Evolutionary conservation across 2,329 filamentous ascomycete species (phyloP).

Genomic region (Emmonsiellopsis sp.): DNA sequence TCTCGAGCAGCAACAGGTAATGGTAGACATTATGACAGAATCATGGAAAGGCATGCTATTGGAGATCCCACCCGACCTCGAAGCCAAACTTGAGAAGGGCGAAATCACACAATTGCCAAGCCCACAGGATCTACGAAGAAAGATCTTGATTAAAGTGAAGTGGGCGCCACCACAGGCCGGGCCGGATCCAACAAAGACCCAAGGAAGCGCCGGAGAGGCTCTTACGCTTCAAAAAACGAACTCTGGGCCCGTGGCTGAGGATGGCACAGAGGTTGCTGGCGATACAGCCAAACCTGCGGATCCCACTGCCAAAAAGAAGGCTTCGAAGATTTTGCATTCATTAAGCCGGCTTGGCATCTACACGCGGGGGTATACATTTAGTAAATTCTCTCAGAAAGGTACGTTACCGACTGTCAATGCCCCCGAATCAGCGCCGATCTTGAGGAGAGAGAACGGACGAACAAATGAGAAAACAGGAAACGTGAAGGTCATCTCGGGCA

Average conservation of each 20-base stretch:
- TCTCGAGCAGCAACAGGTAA: conserved; percentile 73
- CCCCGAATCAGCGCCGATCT: background rate
- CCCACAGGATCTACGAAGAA: conserved; percentile 62
- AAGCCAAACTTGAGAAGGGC: conserved; percentile 36
- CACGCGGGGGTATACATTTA: conserved; percentile 76
- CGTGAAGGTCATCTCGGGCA: background rate
- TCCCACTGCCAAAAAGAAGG: conserved; percentile 35
- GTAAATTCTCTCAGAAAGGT: conserved; percentile 58
- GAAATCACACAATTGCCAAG: conserved; percentile 48
- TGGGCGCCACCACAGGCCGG: conserved; percentile 43
- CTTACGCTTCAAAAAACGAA: conserved; percentile 9
- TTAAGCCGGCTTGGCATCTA: conserved; percentile 74
- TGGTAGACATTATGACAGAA: conserved; percentile 90
- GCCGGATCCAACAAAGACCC: conserved; percentile 16
- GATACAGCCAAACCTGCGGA: background rate
- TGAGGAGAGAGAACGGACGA: background rate
- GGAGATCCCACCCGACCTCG: conserved; percentile 51
- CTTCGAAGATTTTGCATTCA: conserved; percentile 58
- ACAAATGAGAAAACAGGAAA: background rate
- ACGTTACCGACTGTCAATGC: conserved; percentile 25
- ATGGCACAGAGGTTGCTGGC: conserved; percentile 17
- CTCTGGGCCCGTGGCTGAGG: conserved; percentile 33
- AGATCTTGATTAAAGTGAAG: conserved; percentile 80
- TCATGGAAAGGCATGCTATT: conserved; percentile 72
- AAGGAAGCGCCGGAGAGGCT: conserved; percentile 11